phyloP scores from a whole-genome alignment of 2,329 filamentous ascomycete genomes.

The Botryotinia convoluta region DNA sequence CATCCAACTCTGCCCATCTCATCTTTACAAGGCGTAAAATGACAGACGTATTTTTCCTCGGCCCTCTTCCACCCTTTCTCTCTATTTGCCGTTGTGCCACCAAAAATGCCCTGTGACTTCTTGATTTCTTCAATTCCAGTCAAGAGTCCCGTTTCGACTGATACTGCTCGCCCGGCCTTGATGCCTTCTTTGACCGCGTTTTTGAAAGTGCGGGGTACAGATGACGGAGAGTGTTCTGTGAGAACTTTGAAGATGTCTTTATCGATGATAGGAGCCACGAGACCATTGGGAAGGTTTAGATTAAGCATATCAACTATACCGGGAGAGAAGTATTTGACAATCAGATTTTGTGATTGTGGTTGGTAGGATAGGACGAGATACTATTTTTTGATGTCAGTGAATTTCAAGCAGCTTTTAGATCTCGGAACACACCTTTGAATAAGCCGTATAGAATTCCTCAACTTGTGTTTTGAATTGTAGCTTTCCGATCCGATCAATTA shows the following conservation, averaged over 20 bases:
- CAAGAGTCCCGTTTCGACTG: slow-evolving; percentile 33
- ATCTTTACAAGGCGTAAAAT: slow-evolving; percentile 47
- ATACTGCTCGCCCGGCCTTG: slow-evolving; percentile 31
- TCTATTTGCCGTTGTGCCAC: slow-evolving; percentile 1
- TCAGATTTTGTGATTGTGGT: slow-evolving; percentile 34
- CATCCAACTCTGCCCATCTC: slow-evolving; percentile 38
- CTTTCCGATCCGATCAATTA: slow-evolving; percentile 41
- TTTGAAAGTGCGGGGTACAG: slow-evolving; percentile 46
- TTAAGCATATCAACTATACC: slow-evolving; percentile 49
- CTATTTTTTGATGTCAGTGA: slow-evolving; percentile 29
- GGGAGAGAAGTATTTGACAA: slow-evolving; percentile 48
- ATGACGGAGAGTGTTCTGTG: slow-evolving; percentile 42
- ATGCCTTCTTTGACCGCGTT: slow-evolving; percentile 43
- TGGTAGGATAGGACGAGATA: slow-evolving; percentile 42
- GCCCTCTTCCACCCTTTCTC: slow-evolving; percentile 23
- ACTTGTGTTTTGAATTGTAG: slow-evolving; percentile 42
- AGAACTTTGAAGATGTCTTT: slow-evolving; percentile 57
- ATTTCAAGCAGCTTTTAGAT: neutral
- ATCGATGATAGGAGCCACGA: slow-evolving; percentile 42
- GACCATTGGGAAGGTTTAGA: slow-evolving; percentile 39
- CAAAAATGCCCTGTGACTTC: slow-evolving; percentile 25
- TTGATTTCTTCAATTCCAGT: slow-evolving; percentile 32
- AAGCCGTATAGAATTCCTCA: slow-evolving; percentile 44
- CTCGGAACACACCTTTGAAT: slow-evolving; percentile 40
- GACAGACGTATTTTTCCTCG: slow-evolving; percentile 37